Evolutionary conservation across 2,329 filamentous ascomycete genomes (phyloP).

Genomic region (Leptoxyphium fumago): DNA sequence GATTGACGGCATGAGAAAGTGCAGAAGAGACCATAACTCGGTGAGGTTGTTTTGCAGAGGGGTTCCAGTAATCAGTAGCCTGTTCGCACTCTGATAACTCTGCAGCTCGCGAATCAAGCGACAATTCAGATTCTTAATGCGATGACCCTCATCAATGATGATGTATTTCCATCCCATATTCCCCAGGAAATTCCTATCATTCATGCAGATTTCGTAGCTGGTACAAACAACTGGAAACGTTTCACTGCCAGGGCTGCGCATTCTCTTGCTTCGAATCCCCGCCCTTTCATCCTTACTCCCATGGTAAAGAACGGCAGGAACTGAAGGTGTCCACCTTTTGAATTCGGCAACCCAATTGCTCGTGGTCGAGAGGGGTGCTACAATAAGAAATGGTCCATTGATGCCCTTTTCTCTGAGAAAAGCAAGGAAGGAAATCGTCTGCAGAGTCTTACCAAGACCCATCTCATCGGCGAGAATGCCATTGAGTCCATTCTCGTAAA

Average conservation of each 20-base stretch:
- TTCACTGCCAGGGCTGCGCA: slow-evolving; percentile 53
- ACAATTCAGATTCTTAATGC: slow-evolving; percentile 93
- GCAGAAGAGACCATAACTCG: slow-evolving; percentile 85
- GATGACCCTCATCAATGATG: slow-evolving; percentile 93
- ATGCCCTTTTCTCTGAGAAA: slow-evolving; percentile 74
- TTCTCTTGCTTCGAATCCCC: slow-evolving; percentile 53
- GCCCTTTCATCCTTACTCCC: slow-evolving; percentile 67
- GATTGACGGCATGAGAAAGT: slow-evolving; percentile 83
- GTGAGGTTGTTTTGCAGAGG: slow-evolving; percentile 91
- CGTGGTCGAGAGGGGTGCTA: slow-evolving; percentile 78
- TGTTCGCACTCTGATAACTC: slow-evolving; percentile 77
- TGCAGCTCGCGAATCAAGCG: slow-evolving; percentile 79
- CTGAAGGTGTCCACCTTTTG: slow-evolving; percentile 71
- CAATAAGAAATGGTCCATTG: slow-evolving; percentile 81
- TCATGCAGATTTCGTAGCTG: slow-evolving; percentile 89
- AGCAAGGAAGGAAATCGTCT: slow-evolving; percentile 77
- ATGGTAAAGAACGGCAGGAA: slow-evolving; percentile 84
- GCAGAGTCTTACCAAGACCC: slow-evolving; percentile 84
- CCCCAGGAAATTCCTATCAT: slow-evolving; percentile 66
- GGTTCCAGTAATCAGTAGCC: slow-evolving; percentile 85
- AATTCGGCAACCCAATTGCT: slow-evolving; percentile 97
- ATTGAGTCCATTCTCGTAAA: slow-evolving; percentile 81
- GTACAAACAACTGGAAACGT: slow-evolving; percentile 88
- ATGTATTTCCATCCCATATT: slow-evolving; percentile 95
- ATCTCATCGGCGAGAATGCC: slow-evolving; percentile 90